Conservation (phyloP, 495 filamentous ascomycete species). For the Staphylotrichum longicolle region DNA sequence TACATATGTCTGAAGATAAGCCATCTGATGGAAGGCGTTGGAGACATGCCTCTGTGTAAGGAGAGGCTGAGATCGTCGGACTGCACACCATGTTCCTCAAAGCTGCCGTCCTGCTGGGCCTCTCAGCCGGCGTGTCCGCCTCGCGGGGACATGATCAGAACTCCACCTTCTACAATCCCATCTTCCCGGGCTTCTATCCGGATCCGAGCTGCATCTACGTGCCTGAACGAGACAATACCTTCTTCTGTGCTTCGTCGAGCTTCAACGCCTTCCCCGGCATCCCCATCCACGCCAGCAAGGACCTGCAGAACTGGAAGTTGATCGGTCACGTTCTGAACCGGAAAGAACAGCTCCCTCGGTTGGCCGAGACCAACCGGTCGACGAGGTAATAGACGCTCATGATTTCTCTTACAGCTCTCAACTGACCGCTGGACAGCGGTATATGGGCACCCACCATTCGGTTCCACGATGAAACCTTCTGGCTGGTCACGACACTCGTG, state of each 20-base stretch:
- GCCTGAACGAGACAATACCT: constrained; percentile 47
- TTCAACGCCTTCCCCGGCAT: constrained; percentile 57
- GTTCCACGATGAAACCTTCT: constrained; percentile 40
- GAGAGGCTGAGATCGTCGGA: background rate
- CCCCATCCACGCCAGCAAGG: constrained; percentile 52
- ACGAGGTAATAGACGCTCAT: constrained; percentile 30
- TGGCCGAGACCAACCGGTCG: constrained; percentile 46
- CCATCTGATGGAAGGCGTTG: background rate
- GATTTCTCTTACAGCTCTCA: background rate
- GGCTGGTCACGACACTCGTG: constrained; percentile 44
- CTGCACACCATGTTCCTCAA: background rate
- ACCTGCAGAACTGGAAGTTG: constrained; percentile 53
- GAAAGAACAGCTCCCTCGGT: constrained; percentile 39
- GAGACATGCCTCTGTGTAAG: background rate
- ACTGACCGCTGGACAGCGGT: constrained; percentile 27
- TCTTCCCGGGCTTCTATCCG: constrained; percentile 55
- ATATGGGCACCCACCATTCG: constrained; percentile 46
- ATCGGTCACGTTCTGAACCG: constrained; percentile 46
- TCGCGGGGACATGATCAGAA: constrained; percentile 20
- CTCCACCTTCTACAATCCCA: constrained; percentile 50
- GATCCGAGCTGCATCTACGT: constrained; percentile 57
- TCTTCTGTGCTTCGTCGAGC: constrained; percentile 53
- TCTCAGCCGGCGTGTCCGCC: constrained; percentile 11
- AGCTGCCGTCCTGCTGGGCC: constrained; percentile 13
- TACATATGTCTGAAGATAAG: background rate